A percentile compares a stretch with the other conserved stretches of the same genome.
Conservation (phyloP, 225 moss, liverwort and hornwort genomes). For the Rhytidiadelphus loreus region DNA sequence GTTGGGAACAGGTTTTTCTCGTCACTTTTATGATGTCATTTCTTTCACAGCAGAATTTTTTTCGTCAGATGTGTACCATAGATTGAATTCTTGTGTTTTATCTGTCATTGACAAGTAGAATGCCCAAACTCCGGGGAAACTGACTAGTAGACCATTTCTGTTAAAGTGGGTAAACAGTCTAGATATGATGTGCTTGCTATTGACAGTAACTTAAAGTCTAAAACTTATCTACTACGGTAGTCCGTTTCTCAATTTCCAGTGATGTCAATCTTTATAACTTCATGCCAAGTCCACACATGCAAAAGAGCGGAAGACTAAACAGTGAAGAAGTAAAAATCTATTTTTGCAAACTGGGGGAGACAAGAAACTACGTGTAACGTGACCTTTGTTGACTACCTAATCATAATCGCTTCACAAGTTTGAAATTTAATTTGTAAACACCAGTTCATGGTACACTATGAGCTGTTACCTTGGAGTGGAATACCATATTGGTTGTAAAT, state of each 20-base stretch:
- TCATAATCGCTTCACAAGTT: background rate
- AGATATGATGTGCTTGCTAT: background rate
- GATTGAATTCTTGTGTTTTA: background rate
- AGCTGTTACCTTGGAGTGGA: background rate
- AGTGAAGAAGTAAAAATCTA: background rate
- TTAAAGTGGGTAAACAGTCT: background rate
- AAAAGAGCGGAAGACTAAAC: background rate
- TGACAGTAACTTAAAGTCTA: background rate
- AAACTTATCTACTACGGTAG: background rate
- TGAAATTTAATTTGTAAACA: background rate
- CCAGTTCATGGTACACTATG: background rate
- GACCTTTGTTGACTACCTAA: background rate
- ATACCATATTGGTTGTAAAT: background rate
- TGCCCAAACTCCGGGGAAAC: background rate
- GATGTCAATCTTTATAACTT: background rate
- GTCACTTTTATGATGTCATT: background rate
- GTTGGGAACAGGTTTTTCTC: slow-evolving; percentile 65
- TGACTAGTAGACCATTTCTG: background rate
- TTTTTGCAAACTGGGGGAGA: background rate
- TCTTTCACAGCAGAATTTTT: background rate
- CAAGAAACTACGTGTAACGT: background rate
- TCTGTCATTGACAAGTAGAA: background rate
- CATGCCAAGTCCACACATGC: background rate
- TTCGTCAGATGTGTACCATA: background rate
- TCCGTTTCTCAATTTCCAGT: background rate